Evolutionary conservation across 306 rosid species (phyloP).

Genomic region (Parietaria judaica): DNA sequence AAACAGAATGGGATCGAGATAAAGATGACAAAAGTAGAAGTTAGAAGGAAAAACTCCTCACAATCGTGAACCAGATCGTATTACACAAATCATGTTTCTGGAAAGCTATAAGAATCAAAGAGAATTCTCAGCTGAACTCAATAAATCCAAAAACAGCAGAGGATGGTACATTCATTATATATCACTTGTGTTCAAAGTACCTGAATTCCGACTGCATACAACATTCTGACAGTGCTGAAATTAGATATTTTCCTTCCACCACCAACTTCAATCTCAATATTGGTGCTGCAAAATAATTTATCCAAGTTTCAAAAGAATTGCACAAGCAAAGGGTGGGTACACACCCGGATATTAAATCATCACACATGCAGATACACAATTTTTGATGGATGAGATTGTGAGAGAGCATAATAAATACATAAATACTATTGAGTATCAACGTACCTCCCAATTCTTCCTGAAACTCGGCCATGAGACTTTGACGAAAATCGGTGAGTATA

Average conservation of each 20-base stretch:
- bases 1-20: constrained; percentile 19
- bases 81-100: background rate
- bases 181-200: constrained; percentile 27
- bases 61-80: background rate
- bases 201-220: constrained; percentile 89
- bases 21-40: constrained; percentile 10
- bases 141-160: too few species aligned
- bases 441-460: constrained; percentile 90
- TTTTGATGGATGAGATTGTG: background rate
- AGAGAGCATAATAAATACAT: background rate
- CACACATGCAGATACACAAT: background rate
- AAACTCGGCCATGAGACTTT: constrained; percentile 79
- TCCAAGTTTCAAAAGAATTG: background rate
- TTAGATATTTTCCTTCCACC: constrained; percentile 90
- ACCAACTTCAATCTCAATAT: constrained; percentile 90
- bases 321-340: too few species aligned
- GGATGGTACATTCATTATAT: too few species aligned
- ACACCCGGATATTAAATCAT: background rate
- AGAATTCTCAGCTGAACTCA: constrained; percentile 4
- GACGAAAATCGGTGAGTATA: constrained; percentile 69
- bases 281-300: constrained; percentile 43
- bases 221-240: constrained; percentile 72
- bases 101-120: constrained; percentile 6
- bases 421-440: constrained; percentile 11
- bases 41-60: background rate